These are phyloP conservation scores for Blastobotrys ciferrii DNA, from an alignment of 1,139 yeast species.

Conservation along the genomic window DNA sequence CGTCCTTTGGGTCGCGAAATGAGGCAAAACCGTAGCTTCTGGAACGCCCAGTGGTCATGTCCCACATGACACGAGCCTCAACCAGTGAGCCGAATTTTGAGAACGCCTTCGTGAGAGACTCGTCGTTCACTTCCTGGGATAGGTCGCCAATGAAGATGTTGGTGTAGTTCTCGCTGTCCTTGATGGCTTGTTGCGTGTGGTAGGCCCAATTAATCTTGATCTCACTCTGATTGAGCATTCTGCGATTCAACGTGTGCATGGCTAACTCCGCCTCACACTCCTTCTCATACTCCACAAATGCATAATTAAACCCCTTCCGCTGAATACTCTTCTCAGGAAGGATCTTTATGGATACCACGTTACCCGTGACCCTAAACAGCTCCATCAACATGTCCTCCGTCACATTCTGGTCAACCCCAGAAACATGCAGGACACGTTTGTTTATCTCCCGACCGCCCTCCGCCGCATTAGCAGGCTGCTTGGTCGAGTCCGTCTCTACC, in stretches of 20 bases:
- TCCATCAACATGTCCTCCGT: conserved; percentile 61
- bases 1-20: conserved; percentile 63
- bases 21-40: conserved; percentile 95
- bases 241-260: conserved; percentile 58
- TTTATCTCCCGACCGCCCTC: conserved; percentile 83
- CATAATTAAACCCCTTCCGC: conserved; percentile 71
- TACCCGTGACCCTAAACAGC: conserved; percentile 62
- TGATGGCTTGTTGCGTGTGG: conserved; percentile 63
- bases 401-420: conserved; percentile 65
- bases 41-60: conserved; percentile 88
- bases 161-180: conserved; percentile 49
- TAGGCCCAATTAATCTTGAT: conserved; percentile 80
- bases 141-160: conserved; percentile 87
- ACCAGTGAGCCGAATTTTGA: conserved; percentile 57
- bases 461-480: conserved; percentile 27
- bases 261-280: conserved; percentile 63
- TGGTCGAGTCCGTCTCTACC: neutral
- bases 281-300: conserved; percentile 72
- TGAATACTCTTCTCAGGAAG: conserved; percentile 63
- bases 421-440: conserved; percentile 70
- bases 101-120: conserved; percentile 59
- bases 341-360: conserved; percentile 47
- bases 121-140: conserved; percentile 81
- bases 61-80: conserved; percentile 97
- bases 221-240: conserved; percentile 37